Evolutionary conservation across 331 rosid species (phyloP).

Genomic region (Pyracantha coccinea): DNA sequence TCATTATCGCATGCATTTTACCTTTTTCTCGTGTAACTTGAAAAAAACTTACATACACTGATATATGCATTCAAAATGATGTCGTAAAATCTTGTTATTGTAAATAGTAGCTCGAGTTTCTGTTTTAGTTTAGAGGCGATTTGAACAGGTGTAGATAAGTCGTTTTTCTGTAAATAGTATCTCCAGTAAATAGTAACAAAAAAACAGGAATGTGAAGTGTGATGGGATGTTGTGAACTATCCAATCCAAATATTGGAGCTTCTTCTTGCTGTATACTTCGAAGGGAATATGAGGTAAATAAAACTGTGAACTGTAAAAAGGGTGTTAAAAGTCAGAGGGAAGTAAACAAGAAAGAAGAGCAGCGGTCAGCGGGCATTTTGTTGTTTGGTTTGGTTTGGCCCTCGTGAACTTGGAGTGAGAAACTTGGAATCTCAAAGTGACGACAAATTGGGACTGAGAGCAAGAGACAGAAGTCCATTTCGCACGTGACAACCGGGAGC

Average conservation of each 20-base stretch:
- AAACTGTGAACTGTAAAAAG: neutral
- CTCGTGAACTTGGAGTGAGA: neutral
- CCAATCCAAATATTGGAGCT: too few species aligned
- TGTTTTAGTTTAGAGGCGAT: too few species aligned
- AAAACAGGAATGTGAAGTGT: too few species aligned
- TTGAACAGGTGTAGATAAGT: too few species aligned
- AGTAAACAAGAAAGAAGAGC: neutral
- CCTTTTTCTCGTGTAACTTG: neutral
- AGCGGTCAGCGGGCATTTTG: neutral
- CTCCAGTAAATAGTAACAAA: too few species aligned
- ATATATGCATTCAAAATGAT: too few species aligned
- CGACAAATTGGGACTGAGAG: neutral
- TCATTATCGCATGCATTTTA: neutral
- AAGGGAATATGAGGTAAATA: too few species aligned
- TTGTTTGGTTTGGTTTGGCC: neutral
- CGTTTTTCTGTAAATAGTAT: too few species aligned
- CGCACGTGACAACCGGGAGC: conserved; percentile 9
- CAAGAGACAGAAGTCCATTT: conserved; percentile 19
- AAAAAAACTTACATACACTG: neutral
- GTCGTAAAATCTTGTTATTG: too few species aligned
- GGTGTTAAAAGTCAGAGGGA: neutral
- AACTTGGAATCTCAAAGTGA: conserved; percentile 4
- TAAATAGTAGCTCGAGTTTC: too few species aligned
- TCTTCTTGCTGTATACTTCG: neutral
- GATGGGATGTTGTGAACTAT: too few species aligned